Evolutionary conservation across 306 rosid genomes (phyloP).

Genomic region (Vicia sativa): DNA sequence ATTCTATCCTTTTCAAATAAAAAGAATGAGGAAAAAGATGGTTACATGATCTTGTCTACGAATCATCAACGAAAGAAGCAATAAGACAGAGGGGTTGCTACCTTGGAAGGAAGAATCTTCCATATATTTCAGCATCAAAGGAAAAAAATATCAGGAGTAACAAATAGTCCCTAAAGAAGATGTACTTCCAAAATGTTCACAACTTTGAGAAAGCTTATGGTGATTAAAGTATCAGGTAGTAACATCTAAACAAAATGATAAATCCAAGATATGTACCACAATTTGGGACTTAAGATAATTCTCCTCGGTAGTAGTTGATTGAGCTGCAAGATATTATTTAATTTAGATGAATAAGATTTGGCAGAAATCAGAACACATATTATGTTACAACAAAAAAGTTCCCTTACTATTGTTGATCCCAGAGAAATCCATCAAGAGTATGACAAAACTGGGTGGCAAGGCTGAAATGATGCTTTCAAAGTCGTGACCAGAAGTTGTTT

Average conservation of each 20-base stretch:
- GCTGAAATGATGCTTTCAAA: conserved; percentile 51
- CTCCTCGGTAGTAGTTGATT: conserved; percentile 48
- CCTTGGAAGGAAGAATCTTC: conserved; percentile 94
- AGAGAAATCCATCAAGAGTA: conserved; percentile 56
- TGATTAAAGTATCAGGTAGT: conserved; percentile 23
- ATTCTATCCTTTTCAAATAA: conserved; percentile 49
- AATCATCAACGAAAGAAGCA: conserved; percentile 17
- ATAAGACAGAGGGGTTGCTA: conserved; percentile 35
- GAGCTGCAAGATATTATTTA: conserved; percentile 51
- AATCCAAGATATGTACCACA: conserved; percentile 51
- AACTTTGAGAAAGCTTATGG: conserved; percentile 26
- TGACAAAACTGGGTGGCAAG: conserved; percentile 83
- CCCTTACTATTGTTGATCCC: conserved; percentile 55
- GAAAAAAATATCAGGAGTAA: conserved; percentile 32
- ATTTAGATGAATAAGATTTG: conserved; percentile 35
- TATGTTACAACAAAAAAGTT: conserved; percentile 10
- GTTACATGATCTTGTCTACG: conserved; percentile 46
- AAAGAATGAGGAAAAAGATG: conserved; percentile 43
- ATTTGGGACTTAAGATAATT: conserved; percentile 67
- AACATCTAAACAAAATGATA: neutral
- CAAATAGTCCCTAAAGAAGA: conserved; percentile 17
- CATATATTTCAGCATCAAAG: conserved; percentile 75
- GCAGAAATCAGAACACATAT: conserved; percentile 30
- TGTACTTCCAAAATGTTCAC: conserved; percentile 23
- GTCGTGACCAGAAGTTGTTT: conserved; percentile 37